Evolutionary conservation across 768 basidiomycete species (phyloP).

Genomic region (Leccinum variicolor): DNA sequence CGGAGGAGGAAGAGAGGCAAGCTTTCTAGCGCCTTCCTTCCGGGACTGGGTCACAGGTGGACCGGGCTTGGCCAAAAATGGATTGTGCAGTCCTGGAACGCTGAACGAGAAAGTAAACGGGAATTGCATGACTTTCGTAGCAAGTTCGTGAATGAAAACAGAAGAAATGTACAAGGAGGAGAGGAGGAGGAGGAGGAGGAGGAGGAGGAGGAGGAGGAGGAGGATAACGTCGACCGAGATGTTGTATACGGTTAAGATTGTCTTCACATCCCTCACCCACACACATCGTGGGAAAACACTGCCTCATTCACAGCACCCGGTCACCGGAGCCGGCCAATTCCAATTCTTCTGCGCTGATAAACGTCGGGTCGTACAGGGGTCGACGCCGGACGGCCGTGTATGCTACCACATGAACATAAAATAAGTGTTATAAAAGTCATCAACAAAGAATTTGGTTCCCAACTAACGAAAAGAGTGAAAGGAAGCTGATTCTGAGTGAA

Average conservation of each 20-base stretch:
- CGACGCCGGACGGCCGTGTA: too few species aligned
- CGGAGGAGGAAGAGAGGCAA: slow-evolving; percentile 14
- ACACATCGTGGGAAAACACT: slow-evolving; percentile 6
- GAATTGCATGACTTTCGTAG: slow-evolving; percentile 45
- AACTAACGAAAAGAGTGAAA: too few species aligned
- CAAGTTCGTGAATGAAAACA: slow-evolving; percentile 19
- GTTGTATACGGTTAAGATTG: background rate
- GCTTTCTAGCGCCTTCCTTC: slow-evolving; percentile 22
- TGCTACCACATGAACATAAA: too few species aligned
- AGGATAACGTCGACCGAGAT: background rate
- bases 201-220: too few species aligned
- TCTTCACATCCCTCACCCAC: background rate
- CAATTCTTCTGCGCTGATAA: too few species aligned
- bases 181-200: background rate
- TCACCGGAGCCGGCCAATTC: too few species aligned
- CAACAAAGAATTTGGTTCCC: too few species aligned
- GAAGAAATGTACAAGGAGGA: background rate
- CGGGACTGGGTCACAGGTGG: slow-evolving; percentile 20
- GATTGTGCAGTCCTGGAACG: slow-evolving; percentile 65
- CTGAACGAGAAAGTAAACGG: slow-evolving; percentile 70
- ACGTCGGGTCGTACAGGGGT: too few species aligned
- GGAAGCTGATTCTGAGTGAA: too few species aligned
- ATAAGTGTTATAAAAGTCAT: too few species aligned
- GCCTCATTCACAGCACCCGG: background rate
- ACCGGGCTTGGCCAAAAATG: slow-evolving; percentile 43